phyloP scores from a whole-genome alignment of 164 flowering plant genomes.

The Piper longum region DNA sequence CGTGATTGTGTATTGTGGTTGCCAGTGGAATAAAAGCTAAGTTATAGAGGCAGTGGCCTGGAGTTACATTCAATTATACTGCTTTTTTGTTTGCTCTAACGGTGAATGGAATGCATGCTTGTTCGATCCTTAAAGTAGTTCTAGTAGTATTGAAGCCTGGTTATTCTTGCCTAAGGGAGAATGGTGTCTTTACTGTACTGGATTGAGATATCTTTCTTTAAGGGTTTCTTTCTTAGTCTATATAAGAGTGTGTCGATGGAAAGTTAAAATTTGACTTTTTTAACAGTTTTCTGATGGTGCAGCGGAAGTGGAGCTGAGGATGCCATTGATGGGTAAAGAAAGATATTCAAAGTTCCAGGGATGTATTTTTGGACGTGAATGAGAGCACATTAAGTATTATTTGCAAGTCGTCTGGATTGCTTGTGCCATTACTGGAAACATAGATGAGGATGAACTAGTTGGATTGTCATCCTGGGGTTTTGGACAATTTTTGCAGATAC shows the following conservation, averaged over 20 bases:
- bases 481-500: slow-evolving; percentile 35
- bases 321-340: slow-evolving; percentile 28
- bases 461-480: background rate
- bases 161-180: background rate
- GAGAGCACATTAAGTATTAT: slow-evolving; percentile 48
- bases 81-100: background rate
- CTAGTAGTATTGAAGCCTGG: background rate
- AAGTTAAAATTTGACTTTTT: slow-evolving; percentile 5
- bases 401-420: slow-evolving; percentile 27
- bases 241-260: background rate
- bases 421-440: slow-evolving; percentile 51
- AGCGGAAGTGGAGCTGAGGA: slow-evolving; percentile 71
- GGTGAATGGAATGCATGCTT: background rate
- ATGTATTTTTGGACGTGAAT: slow-evolving; percentile 49
- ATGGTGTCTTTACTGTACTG: background rate
- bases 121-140: background rate
- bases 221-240: background rate
- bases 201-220: background rate
- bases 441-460: too few relatives aligned
- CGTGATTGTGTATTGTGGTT: background rate
- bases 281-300: slow-evolving; percentile 73
- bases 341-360: slow-evolving; percentile 29
- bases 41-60: background rate
- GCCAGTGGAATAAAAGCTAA: background rate
- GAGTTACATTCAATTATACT: too few relatives aligned